Conservation (phyloP, 257 asterid genomes). For the Solanum corneliomulleri region DNA sequence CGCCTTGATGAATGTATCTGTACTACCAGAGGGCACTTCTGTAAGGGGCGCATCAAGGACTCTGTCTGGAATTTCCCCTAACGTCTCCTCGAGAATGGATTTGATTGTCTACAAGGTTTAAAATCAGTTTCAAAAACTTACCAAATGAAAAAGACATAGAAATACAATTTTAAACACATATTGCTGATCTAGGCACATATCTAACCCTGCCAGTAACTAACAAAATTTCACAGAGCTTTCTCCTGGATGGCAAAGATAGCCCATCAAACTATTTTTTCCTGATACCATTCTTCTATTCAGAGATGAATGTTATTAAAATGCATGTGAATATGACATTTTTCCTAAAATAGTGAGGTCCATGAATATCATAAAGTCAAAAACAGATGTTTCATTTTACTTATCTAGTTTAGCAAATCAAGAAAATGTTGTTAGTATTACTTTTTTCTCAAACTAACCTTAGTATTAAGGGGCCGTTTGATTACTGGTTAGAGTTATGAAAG, state of each 20-base stretch:
- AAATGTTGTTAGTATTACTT: not conserved
- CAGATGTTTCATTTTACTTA: not conserved
- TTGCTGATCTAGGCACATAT: not conserved
- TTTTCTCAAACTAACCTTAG: not conserved
- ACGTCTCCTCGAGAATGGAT: conserved; percentile 58
- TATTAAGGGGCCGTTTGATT: not conserved
- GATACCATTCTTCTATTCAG: not conserved
- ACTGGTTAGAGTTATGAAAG: too few relatives aligned
- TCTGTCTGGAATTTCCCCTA: conserved; percentile 53
- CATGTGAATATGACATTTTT: not conserved
- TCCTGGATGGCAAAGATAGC: not conserved
- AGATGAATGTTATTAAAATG: not conserved
- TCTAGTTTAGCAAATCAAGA: not conserved
- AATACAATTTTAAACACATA: not conserved
- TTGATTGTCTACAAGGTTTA: conserved; percentile 50
- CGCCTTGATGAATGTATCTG: conserved; percentile 46
- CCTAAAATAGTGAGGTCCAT: not conserved
- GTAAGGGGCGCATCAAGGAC: conserved; percentile 64
- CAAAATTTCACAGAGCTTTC: not conserved
- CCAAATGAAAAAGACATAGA: not conserved
- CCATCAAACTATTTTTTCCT: not conserved
- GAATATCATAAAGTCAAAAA: not conserved
- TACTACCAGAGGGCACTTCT: conserved; percentile 22
- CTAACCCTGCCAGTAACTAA: not conserved
- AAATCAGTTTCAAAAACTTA: not conserved